Percentiles rank a stretch among this genome's conserved stretches.
These are phyloP conservation scores for Venturia carpophila DNA, from an alignment of 2,329 filamentous ascomycete genomes.

Conservation along the genomic window DNA sequence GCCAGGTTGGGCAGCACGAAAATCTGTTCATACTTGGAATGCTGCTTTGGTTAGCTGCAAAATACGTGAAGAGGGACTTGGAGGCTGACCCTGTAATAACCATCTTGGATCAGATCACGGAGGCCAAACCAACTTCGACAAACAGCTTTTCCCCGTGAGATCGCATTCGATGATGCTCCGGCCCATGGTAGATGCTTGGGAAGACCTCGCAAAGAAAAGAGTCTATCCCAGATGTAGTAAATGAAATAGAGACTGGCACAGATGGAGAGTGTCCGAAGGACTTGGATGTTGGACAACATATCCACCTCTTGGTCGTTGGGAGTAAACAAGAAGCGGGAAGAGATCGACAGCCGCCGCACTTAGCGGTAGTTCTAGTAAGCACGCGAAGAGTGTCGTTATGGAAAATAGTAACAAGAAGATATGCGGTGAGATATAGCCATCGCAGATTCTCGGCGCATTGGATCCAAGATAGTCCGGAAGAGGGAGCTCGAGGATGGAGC, in stretches of 20 bases:
- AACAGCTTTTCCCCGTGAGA: slow-evolving; percentile 8
- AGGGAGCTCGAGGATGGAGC: not conserved
- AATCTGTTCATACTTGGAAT: slow-evolving; percentile 16
- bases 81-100: slow-evolving; percentile 14
- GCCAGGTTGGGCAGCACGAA: slow-evolving; percentile 17
- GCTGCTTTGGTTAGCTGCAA: not conserved
- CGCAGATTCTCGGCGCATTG: not conserved
- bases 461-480: not conserved
- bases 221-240: slow-evolving; percentile 17
- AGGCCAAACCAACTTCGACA: slow-evolving; percentile 17
- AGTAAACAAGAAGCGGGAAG: not conserved
- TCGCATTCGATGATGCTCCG: not conserved
- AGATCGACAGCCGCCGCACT: not conserved
- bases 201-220: slow-evolving; percentile 18
- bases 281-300: not conserved
- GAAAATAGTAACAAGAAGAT: not conserved
- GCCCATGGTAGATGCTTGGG: slow-evolving; percentile 18
- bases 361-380: not conserved
- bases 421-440: not conserved
- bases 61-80: not conserved
- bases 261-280: not conserved
- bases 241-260: not conserved
- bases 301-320: not conserved
- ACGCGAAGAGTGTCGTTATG: not conserved
- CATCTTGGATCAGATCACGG: slow-evolving; percentile 15